Conservation (phyloP, 2,329 filamentous ascomycete species). For the Penicillium sp. region DNA sequence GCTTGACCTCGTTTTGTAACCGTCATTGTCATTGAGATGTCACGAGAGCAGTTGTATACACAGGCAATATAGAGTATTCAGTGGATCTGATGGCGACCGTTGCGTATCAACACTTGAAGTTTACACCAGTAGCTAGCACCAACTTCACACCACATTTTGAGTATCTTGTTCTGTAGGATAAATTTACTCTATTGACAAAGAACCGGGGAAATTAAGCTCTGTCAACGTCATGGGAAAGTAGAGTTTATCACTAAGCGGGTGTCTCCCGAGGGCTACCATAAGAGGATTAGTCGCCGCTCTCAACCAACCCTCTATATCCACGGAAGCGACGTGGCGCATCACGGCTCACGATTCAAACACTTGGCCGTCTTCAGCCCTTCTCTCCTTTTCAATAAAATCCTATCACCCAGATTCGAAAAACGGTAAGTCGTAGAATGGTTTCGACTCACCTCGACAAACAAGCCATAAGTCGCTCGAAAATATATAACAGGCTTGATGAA, state of each 20-base stretch:
- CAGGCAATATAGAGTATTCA: neutral
- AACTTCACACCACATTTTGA: neutral
- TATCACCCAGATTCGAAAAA: neutral
- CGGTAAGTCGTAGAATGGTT: too few relatives aligned
- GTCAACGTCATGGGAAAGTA: neutral
- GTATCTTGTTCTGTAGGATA: neutral
- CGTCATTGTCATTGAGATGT: neutral
- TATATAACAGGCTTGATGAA: too few relatives aligned
- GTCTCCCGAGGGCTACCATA: neutral
- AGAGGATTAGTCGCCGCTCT: neutral
- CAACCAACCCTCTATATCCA: too few relatives aligned
- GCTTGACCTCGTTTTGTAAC: neutral
- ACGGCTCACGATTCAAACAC: neutral
- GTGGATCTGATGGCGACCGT: neutral
- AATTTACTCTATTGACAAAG: neutral
- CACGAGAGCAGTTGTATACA: neutral
- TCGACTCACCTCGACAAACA: too few relatives aligned
- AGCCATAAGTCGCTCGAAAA: too few relatives aligned
- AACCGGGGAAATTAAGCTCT: neutral
- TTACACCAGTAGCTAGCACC: neutral
- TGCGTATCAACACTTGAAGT: neutral
- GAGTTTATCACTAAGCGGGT: neutral
- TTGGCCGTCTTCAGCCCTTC: neutral
- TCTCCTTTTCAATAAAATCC: neutral
- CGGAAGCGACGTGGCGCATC: too few relatives aligned